A percentile compares a stretch with the other conserved stretches of the same genome.
phyloP scores from a whole-genome alignment of 768 basidiomycete species.

The Cystofilobasidium bisporidii region DNA sequence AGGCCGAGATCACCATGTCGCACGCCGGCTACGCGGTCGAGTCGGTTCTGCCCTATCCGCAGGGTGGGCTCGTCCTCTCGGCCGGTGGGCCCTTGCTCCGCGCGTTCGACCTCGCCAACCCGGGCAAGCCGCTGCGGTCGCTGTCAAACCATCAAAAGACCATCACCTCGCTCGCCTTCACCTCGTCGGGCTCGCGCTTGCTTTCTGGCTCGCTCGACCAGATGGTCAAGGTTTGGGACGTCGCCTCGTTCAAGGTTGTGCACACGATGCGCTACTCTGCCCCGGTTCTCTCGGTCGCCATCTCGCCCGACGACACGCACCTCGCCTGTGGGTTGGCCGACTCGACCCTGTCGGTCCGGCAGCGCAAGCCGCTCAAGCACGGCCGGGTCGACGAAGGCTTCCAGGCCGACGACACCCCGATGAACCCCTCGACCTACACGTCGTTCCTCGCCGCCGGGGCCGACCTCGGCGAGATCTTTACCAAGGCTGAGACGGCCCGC shows the following conservation, averaged over 20 bases:
- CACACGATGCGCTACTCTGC: conserved; percentile 99
- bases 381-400: conserved; percentile 3
- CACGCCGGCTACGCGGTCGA: conserved; percentile 62
- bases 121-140: conserved; percentile 78
- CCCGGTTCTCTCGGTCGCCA: conserved; percentile 74
- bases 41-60: conserved; percentile 83
- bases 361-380: conserved; percentile 51
- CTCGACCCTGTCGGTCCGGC: conserved; percentile 91
- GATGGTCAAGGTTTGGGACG: conserved; percentile 98
- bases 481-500: conserved; percentile 22
- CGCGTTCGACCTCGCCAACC: conserved; percentile 89
- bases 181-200: conserved; percentile 48
- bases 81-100: conserved; percentile 85
- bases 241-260: conserved; percentile 79
- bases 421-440: conserved; percentile 29
- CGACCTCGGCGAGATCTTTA: conserved; percentile 24
- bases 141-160: conserved; percentile 98
- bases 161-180: conserved; percentile 76
- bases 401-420: conserved; percentile 21
- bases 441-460: conserved; percentile 28
- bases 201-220: conserved; percentile 88
- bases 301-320: conserved; percentile 97
- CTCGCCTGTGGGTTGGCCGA: conserved; percentile 96
- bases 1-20: conserved; percentile 50
- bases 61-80: conserved; percentile 60